A percentile compares a stretch with the other conserved stretches of the same genome.
Evolutionary conservation across 2,329 filamentous ascomycete genomes (phyloP).

Genomic region (Trematosphaeria pertusa): DNA sequence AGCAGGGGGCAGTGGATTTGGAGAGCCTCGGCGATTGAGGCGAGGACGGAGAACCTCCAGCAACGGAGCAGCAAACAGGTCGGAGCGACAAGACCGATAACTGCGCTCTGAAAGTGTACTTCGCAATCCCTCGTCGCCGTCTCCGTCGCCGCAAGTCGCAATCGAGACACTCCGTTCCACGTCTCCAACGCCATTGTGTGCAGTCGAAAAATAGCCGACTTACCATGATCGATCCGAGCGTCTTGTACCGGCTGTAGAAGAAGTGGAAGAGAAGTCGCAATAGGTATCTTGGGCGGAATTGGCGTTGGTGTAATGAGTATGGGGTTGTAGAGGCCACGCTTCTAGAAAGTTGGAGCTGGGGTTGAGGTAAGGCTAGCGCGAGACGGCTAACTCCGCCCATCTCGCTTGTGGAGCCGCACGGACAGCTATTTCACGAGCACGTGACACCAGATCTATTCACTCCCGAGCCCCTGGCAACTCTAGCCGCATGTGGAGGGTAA

Average conservation of each 20-base stretch:
- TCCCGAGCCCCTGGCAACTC: too few relatives aligned
- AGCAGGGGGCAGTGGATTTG: too few relatives aligned
- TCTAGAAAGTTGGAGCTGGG: constrained; percentile 39
- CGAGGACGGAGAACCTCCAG: too few relatives aligned
- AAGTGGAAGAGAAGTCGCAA: constrained; percentile 7
- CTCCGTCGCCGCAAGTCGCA: too few relatives aligned
- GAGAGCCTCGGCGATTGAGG: not conserved
- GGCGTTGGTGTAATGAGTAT: constrained; percentile 19
- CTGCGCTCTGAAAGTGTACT: too few relatives aligned
- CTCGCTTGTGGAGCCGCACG: constrained; percentile 13
- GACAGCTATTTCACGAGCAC: not conserved
- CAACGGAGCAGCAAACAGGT: too few relatives aligned
- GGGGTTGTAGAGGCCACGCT: constrained; percentile 40
- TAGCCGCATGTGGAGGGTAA: too few relatives aligned
- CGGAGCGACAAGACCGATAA: too few relatives aligned
- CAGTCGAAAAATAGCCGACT: constrained; percentile 13
- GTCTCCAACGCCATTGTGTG: too few relatives aligned
- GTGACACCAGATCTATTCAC: too few relatives aligned
- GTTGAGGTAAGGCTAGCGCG: constrained; percentile 25
- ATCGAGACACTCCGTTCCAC: too few relatives aligned
- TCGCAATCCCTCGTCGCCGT: too few relatives aligned
- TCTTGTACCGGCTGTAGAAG: constrained; percentile 4
- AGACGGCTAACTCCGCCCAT: constrained; percentile 17
- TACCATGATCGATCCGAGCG: constrained; percentile 24
- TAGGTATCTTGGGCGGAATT: constrained; percentile 15